A percentile compares a stretch with the other conserved stretches of the same genome.
Evolutionary conservation across 192 early-diverging fungal genomes (phyloP).

Genomic region (Backusella luteola): DNA sequence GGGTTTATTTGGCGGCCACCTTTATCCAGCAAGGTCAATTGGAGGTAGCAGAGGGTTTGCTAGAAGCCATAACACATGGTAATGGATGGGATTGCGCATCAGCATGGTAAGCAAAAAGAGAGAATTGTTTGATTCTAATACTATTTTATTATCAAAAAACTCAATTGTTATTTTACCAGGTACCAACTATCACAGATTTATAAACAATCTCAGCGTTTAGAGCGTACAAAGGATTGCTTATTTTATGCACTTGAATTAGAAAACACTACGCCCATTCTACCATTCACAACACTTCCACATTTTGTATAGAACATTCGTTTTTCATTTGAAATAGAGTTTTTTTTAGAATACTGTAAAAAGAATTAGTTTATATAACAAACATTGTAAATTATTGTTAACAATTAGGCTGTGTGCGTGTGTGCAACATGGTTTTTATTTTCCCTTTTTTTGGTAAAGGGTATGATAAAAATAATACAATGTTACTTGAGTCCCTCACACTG

Average conservation of each 20-base stretch:
- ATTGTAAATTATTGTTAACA: not conserved
- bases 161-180: conserved; percentile 14
- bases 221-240: conserved; percentile 53
- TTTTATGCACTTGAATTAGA: conserved; percentile 62
- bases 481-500: not conserved
- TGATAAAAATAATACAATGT: not conserved
- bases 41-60: conserved; percentile 53
- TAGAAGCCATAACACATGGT: conserved; percentile 48
- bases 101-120: conserved; percentile 46
- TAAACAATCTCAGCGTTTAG: conserved; percentile 38
- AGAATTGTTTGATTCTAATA: not conserved
- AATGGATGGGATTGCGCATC: conserved; percentile 61
- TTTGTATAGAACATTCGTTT: conserved; percentile 19
- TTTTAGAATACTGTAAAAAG: not conserved
- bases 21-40: conserved; percentile 44
- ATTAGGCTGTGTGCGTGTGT: not conserved
- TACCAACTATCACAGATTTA: conserved; percentile 48
- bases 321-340: not conserved
- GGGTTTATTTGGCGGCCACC: conserved; percentile 44
- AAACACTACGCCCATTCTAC: conserved; percentile 44
- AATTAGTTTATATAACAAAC: not conserved
- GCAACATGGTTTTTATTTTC: not conserved
- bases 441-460: not conserved
- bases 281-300: conserved; percentile 44
- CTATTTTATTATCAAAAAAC: not conserved